Evolutionary conservation across 1,139 yeast genomes (phyloP).

Genomic region (Oligophagozyma castellii): DNA sequence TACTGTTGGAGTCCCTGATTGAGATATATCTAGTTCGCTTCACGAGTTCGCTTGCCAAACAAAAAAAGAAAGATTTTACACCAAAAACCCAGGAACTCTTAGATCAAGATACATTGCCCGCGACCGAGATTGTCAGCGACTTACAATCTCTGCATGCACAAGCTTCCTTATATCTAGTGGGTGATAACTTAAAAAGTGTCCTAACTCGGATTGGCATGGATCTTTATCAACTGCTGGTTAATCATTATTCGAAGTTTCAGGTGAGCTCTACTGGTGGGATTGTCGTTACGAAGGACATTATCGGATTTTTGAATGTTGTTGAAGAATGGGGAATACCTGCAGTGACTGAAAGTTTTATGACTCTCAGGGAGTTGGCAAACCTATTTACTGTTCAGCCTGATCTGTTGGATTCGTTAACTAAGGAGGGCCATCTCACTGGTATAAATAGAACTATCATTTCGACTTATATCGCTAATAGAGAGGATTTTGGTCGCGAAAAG

Average conservation of each 20-base stretch:
- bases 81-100: constrained; percentile 36
- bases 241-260: constrained; percentile 62
- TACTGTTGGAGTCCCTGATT: constrained; percentile 47
- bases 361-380: constrained; percentile 73
- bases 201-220: constrained; percentile 47
- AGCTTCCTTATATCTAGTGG: constrained; percentile 31
- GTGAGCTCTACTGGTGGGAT: constrained; percentile 78
- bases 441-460: constrained; percentile 55
- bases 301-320: constrained; percentile 59
- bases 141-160: constrained; percentile 33
- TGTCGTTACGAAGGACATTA: constrained; percentile 72
- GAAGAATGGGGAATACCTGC: constrained; percentile 58
- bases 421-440: constrained; percentile 66
- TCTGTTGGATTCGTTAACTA: constrained; percentile 61
- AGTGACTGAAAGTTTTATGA: constrained; percentile 53
- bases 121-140: constrained; percentile 47
- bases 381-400: constrained; percentile 71
- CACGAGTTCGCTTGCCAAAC: constrained; percentile 39
- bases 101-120: constrained; percentile 57
- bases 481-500: constrained; percentile 40
- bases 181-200: constrained; percentile 39
- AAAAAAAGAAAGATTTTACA: constrained; percentile 47
- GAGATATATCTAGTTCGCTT: constrained; percentile 38
- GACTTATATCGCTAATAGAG: constrained; percentile 56
- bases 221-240: constrained; percentile 46